Conservation (phyloP, 2,329 filamentous ascomycete species). For the Cordyceps pruinosa region DNA sequence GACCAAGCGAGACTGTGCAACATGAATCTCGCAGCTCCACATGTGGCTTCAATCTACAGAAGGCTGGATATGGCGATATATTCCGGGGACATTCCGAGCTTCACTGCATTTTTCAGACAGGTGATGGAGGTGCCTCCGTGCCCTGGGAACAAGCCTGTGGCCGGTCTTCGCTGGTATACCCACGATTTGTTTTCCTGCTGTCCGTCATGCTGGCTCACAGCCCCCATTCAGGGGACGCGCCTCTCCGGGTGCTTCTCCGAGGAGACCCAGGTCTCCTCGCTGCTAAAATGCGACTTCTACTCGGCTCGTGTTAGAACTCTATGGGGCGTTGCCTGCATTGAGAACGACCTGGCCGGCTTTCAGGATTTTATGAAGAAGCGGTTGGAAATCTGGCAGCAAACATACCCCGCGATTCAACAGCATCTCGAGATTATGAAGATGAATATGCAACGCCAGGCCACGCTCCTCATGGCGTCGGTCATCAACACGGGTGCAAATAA, state of each 20-base stretch:
- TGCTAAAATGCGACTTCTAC: slow-evolving; percentile 5
- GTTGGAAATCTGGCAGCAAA: slow-evolving; percentile 3
- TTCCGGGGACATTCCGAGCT: neutral
- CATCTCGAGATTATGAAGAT: slow-evolving; percentile 2
- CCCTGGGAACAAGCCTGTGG: neutral
- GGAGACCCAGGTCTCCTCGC: neutral
- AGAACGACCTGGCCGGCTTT: neutral
- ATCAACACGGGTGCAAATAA: neutral
- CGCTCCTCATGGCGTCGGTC: slow-evolving; percentile 1
- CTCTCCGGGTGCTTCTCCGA: neutral
- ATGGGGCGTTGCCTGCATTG: neutral
- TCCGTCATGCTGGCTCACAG: slow-evolving; percentile 3
- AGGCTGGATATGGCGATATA: neutral
- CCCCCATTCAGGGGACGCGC: neutral
- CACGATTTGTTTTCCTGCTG: neutral
- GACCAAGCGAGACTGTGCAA: neutral
- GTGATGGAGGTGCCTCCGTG: neutral
- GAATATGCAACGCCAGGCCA: neutral
- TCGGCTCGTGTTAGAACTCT: neutral
- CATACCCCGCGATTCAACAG: slow-evolving; percentile 6
- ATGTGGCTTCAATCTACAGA: neutral
- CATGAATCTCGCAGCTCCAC: neutral
- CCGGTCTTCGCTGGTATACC: neutral
- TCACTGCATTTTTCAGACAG: neutral
- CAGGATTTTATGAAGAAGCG: neutral